A percentile compares a stretch with the other conserved stretches of the same genome.
Evolutionary conservation across 1,284 basidiomycete genomes (phyloP).

Genomic region (Cutaneotrichosporon arboriforme): DNA sequence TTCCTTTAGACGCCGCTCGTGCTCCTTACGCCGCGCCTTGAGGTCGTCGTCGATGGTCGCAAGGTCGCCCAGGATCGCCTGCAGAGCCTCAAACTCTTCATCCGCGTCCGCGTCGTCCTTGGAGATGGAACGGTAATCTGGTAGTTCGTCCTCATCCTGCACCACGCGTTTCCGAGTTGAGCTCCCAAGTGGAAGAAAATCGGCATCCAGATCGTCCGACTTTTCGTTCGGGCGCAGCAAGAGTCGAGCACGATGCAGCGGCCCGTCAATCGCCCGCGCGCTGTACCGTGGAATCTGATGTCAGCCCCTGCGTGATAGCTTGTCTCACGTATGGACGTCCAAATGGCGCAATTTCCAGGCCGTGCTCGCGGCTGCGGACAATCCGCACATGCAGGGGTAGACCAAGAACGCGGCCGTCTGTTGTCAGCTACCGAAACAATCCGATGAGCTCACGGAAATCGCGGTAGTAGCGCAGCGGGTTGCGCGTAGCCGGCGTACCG

Average conservation of each 20-base stretch:
- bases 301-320: constrained; percentile 12
- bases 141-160: constrained; percentile 3
- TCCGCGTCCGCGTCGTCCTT: constrained; percentile 18
- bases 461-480: constrained; percentile 27
- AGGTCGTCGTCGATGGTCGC: constrained; percentile 32
- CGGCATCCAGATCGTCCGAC: not conserved
- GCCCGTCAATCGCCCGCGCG: constrained; percentile 8
- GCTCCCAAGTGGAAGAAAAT: constrained; percentile 9
- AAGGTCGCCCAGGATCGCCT: constrained; percentile 21
- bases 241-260: constrained; percentile 9
- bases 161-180: not conserved
- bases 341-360: constrained; percentile 27
- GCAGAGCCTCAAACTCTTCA: constrained; percentile 8
- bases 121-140: constrained; percentile 12
- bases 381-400: constrained; percentile 25
- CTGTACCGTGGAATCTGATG: constrained; percentile 16
- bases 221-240: constrained; percentile 5
- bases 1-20: constrained; percentile 28
- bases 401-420: constrained; percentile 27
- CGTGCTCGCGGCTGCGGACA: constrained; percentile 26
- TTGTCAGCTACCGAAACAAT: not conserved
- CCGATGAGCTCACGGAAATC: constrained; percentile 22
- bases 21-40: constrained; percentile 24
- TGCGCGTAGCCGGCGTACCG: constrained; percentile 18
- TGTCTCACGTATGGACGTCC: constrained; percentile 29